A percentile compares a stretch with the other conserved stretches of the same genome.
Conservation (phyloP, 2,329 filamentous ascomycete genomes). For the Fusarium mexicanum region DNA sequence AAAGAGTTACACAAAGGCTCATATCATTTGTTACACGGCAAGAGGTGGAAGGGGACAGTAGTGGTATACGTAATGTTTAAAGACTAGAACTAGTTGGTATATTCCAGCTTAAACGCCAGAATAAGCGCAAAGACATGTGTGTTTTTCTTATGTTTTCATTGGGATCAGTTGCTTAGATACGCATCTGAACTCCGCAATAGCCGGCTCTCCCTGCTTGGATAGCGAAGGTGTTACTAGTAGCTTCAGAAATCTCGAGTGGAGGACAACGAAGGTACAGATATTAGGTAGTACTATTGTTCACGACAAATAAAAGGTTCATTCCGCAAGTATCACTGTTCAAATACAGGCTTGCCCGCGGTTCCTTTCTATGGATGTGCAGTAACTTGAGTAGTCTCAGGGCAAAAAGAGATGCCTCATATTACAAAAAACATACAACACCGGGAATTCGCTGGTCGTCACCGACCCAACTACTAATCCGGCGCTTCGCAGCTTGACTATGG, state of each 20-base stretch:
- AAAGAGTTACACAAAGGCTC: slow-evolving; percentile 18
- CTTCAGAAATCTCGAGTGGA: neutral
- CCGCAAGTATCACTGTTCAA: neutral
- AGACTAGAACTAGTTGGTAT: neutral
- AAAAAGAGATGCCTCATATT: neutral
- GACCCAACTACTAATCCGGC: slow-evolving; percentile 35
- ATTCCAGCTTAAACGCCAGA: neutral
- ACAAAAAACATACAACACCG: slow-evolving; percentile 25
- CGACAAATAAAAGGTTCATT: neutral
- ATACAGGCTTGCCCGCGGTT: neutral
- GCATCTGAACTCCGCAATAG: neutral
- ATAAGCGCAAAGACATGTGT: neutral
- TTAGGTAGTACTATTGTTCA: neutral
- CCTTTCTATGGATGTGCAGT: neutral
- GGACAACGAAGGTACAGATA: neutral
- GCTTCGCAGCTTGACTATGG: slow-evolving; percentile 31
- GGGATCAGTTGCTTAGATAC: neutral
- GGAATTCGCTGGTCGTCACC: slow-evolving; percentile 35
- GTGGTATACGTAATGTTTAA: slow-evolving; percentile 21
- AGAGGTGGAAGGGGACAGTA: slow-evolving; percentile 4
- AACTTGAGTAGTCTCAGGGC: neutral
- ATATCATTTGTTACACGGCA: neutral
- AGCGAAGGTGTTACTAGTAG: neutral
- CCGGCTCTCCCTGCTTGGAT: neutral
- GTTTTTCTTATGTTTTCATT: neutral